Conservation (phyloP, 2,329 filamentous ascomycete species). For the Parastagonospora nodorum region DNA sequence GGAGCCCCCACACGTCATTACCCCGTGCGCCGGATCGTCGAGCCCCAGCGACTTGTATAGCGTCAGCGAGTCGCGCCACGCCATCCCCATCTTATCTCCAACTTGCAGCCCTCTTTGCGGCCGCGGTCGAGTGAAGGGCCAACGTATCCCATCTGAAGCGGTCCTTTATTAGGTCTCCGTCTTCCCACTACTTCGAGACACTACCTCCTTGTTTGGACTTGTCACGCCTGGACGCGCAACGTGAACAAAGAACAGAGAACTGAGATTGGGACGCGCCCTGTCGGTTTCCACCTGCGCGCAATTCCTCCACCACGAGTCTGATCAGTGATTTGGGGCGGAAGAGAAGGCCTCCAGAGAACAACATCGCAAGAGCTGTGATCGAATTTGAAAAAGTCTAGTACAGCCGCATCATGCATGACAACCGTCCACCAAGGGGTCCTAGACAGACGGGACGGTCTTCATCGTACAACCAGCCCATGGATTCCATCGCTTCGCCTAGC, state of each 20-base stretch:
- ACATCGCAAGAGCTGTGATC: conserved; percentile 12
- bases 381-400: not conserved
- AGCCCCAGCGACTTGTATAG: conserved; percentile 20
- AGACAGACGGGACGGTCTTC: conserved; percentile 21
- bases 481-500: conserved; percentile 22
- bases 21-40: conserved; percentile 24
- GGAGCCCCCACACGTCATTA: conserved; percentile 27
- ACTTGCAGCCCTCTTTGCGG: conserved; percentile 9
- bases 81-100: conserved; percentile 22
- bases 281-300: conserved; percentile 34
- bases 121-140: conserved; percentile 7
- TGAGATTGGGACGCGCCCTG: conserved; percentile 33
- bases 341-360: conserved; percentile 6
- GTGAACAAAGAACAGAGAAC: conserved; percentile 40
- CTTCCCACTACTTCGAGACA: not conserved
- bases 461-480: conserved; percentile 24
- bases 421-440: conserved; percentile 25
- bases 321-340: conserved; percentile 9
- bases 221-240: conserved; percentile 1
- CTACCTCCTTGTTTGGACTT: conserved; percentile 3
- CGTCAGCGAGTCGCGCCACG: conserved; percentile 13
- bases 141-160: not conserved
- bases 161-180: not conserved
- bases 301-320: conserved; percentile 24
- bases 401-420: conserved; percentile 32